phyloP scores from a whole-genome alignment of 108 stramenopile species.

The Epithemia pelagica region DNA sequence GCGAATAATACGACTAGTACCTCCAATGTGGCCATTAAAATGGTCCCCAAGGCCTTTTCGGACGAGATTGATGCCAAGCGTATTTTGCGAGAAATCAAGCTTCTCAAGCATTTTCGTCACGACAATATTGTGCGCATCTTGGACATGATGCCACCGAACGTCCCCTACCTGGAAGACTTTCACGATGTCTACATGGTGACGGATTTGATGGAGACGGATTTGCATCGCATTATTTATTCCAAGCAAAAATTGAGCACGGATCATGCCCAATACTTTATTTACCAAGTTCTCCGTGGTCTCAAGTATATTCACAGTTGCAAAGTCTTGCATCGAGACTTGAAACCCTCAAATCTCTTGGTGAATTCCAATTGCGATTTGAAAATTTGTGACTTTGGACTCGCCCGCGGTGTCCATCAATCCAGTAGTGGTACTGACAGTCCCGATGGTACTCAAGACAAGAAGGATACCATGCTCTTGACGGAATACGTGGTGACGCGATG shows the following conservation, averaged over 20 bases:
- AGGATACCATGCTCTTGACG: slow-evolving; percentile 76
- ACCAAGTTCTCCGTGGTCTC: slow-evolving; percentile 93
- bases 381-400: slow-evolving; percentile 98
- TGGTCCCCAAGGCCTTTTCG: slow-evolving; percentile 92
- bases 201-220: slow-evolving; percentile 98
- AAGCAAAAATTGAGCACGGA: slow-evolving; percentile 94
- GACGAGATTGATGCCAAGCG: slow-evolving; percentile 99
- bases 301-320: slow-evolving; percentile 99
- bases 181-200: slow-evolving; percentile 96
- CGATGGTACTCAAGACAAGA: slow-evolving; percentile 25
- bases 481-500: slow-evolving; percentile 97
- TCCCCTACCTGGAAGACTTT: slow-evolving; percentile 85
- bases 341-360: slow-evolving; percentile 96
- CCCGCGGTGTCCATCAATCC: slow-evolving; percentile 66
- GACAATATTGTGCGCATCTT: slow-evolving; percentile 87
- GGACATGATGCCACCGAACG: slow-evolving; percentile 84
- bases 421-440: slow-evolving; percentile 3
- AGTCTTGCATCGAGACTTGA: slow-evolving; percentile 96
- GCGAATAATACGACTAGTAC: slow-evolving; percentile 24
- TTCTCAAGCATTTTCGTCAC: slow-evolving; percentile 85
- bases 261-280: slow-evolving; percentile 97
- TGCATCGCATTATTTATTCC: slow-evolving; percentile 98
- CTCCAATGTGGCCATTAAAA: slow-evolving; percentile 94
- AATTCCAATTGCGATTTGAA: slow-evolving; percentile 99
- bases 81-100: slow-evolving; percentile 97